Evolutionary conservation across 148 eudicot species (phyloP), one percentile per base, ranked within the genome.

Genomic region (Rheum nobile): DNA sequence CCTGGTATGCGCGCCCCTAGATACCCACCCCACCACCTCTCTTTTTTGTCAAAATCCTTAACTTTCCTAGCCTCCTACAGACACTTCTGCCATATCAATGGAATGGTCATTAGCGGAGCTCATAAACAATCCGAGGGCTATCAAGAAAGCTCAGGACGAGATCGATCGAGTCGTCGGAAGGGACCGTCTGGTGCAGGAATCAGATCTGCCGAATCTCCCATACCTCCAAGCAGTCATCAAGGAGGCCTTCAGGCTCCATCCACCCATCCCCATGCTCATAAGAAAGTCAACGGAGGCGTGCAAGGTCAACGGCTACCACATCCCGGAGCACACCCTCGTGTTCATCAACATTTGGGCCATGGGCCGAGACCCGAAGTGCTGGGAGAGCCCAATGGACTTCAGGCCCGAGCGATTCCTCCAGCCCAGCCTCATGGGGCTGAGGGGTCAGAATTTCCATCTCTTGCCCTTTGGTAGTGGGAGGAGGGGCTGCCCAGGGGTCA

Each of bases 101-200:
- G 69, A 63, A 2, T 63, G 69, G 69, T 12, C 69, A 12, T 63
- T 63, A 63, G 69, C 35, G n/a, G 69, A 63, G 69, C 69, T 63
- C 19, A 63, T 63, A 12, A 63, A 34, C 37, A 63, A 63, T 28
- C 69, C 34, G 29, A 28, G 37, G 34, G 21, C 11, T 4, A 37
- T 63, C 6, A 63, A 63, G 69, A 63, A 63, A 29, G 69, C 69
- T 26, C 69, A 63, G 21, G 35, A 29, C n/a, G 69, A 63, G 38
- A 26, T 63, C n/a, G 69, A 63, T n/a, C 19, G 17, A 10, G 69
- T 63, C 34, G 35, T 32, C 34, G 69, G 69, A 29, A 63, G n/a
- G 69, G 69, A 63, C 4, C 69, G 69, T 5, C 10, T 63, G 0
- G 38, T 63, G 69, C 34, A 63, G n/a, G 69, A 63, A 26, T 0